A percentile compares a stretch with the other conserved stretches of the same genome.
phyloP scores from a whole-genome alignment of 176 grass and related monocot species.

The Oryza punctata region DNA sequence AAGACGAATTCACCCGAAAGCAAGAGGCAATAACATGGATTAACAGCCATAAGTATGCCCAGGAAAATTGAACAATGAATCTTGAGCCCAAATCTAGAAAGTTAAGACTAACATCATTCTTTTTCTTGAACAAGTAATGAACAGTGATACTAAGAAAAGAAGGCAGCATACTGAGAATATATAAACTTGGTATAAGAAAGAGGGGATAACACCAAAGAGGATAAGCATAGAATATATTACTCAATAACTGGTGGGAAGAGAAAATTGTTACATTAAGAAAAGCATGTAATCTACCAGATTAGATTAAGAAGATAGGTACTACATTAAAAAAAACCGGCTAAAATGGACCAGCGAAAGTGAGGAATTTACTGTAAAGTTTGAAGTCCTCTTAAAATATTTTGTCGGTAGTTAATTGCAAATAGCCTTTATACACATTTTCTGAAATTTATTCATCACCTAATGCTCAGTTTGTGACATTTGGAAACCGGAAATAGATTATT shows the following conservation, averaged over 20 bases:
- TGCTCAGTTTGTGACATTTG: conserved; percentile 7
- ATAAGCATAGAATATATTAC: conserved; percentile 15
- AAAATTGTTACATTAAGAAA: conserved; percentile 23
- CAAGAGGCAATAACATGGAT: neutral
- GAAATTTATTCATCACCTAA: neutral
- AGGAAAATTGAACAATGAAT: conserved; percentile 1
- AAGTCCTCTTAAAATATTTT: neutral
- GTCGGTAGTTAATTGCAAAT: neutral
- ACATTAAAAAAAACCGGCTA: neutral
- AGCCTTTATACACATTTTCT: neutral
- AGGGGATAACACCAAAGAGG: neutral
- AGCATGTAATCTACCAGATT: neutral
- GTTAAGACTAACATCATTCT: conserved; percentile 8
- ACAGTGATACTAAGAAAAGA: neutral
- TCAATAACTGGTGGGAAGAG: neutral
- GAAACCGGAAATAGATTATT: neutral
- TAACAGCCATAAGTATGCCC: conserved; percentile 26
- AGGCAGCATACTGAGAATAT: conserved; percentile 24
- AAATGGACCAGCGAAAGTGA: neutral
- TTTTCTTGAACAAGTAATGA: conserved; percentile 1
- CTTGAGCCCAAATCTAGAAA: neutral
- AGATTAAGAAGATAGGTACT: neutral
- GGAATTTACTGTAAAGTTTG: neutral
- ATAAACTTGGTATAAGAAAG: conserved; percentile 1
- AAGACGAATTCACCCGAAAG: conserved; percentile 23